Evolutionary conservation across 2,329 filamentous ascomycete species (phyloP).

Genomic region (Esteya vermicola): DNA sequence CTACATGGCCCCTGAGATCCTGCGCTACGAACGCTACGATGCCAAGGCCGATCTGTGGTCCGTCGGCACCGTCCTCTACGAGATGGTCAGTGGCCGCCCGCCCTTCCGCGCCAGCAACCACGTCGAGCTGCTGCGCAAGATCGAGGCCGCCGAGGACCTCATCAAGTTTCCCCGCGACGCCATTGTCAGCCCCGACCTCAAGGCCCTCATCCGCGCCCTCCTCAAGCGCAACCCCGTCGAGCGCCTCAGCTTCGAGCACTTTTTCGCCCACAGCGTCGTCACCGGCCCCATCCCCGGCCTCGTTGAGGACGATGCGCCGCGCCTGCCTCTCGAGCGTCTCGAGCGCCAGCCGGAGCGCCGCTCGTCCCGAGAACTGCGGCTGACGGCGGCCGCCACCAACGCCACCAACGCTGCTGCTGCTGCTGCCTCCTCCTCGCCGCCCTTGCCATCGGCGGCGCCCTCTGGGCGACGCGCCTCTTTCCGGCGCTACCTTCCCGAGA

Average conservation of each 20-base stretch:
- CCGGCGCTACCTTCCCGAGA: constrained; percentile 20
- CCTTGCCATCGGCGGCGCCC: constrained; percentile 13
- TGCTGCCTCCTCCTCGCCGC: background rate
- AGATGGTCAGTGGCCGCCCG: constrained; percentile 84
- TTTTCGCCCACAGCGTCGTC: constrained; percentile 66
- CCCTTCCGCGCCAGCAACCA: constrained; percentile 91
- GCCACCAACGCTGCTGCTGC: background rate
- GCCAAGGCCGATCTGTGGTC: constrained; percentile 97
- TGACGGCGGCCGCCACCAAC: background rate
- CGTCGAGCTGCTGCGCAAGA: constrained; percentile 82
- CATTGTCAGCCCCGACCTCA: constrained; percentile 60
- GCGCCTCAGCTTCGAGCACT: constrained; percentile 70
- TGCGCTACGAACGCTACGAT: constrained; percentile 94
- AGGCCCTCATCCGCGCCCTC: constrained; percentile 63
- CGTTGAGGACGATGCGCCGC: constrained; percentile 59
- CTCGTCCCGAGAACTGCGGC: constrained; percentile 18
- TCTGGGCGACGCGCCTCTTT: constrained; percentile 22
- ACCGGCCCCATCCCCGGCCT: constrained; percentile 65
- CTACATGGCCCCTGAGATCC: constrained; percentile 97
- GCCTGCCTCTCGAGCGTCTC: constrained; percentile 8
- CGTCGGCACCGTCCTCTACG: constrained; percentile 85
- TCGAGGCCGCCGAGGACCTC: constrained; percentile 74
- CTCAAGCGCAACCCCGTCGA: constrained; percentile 78
- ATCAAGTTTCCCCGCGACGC: constrained; percentile 71
- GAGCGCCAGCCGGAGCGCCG: constrained; percentile 13